Evolutionary conservation across 83 land plant species (phyloP).

Genomic region (Picea abies): DNA sequence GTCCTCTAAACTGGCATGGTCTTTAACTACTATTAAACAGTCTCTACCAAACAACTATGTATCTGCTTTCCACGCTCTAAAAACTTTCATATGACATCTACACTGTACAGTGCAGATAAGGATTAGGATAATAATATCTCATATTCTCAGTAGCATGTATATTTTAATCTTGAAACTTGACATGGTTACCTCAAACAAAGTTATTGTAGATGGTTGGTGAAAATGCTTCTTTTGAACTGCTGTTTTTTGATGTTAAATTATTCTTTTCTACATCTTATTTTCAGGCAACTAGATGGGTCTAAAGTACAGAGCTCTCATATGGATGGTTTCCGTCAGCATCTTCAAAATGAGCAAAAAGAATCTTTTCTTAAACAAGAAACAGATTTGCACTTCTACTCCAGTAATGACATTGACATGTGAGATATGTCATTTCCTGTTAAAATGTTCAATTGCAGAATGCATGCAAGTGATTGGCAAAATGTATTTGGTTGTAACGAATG

Average conservation of each 20-base stretch:
- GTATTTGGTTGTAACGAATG: too few species aligned
- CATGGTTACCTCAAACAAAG: neutral
- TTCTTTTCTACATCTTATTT: neutral
- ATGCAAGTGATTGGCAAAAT: neutral
- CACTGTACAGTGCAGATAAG: too few species aligned
- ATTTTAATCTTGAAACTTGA: neutral
- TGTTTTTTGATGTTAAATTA: neutral
- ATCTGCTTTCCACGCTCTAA: too few species aligned
- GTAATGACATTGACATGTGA: slow-evolving; percentile 81
- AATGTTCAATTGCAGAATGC: neutral
- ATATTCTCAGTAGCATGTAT: too few species aligned
- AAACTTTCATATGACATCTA: too few species aligned
- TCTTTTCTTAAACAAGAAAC: slow-evolving; percentile 46
- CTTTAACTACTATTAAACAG: too few species aligned
- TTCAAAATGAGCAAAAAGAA: slow-evolving; percentile 74
- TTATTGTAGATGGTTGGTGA: neutral
- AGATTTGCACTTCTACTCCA: slow-evolving; percentile 70
- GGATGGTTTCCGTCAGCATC: slow-evolving; percentile 66
- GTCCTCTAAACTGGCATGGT: too few species aligned
- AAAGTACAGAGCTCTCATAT: slow-evolving; percentile 45
- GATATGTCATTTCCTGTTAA: slow-evolving; percentile 8
- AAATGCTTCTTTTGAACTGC: neutral
- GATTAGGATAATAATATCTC: too few species aligned
- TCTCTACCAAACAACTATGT: too few species aligned
- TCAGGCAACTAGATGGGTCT: slow-evolving; percentile 64